Percentiles rank a stretch among this genome's conserved stretches.
phyloP scores from a whole-genome alignment of 2,329 filamentous ascomycete species.

The Chaetomium olivaceum region DNA sequence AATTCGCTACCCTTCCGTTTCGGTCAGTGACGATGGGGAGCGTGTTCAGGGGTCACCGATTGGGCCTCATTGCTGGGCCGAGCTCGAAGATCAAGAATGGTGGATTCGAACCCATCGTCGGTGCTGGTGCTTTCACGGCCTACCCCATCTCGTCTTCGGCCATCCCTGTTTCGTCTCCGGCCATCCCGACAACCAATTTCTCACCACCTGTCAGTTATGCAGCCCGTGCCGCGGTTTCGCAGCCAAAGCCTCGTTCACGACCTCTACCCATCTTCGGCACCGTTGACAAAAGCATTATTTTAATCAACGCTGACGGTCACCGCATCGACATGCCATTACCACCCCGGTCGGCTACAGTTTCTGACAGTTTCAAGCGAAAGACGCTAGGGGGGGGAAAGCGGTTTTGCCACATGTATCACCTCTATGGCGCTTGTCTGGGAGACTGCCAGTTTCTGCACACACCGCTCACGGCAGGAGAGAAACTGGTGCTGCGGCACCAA shows the following conservation, averaged over 20 bases:
- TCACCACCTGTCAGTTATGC: slow-evolving; percentile 10
- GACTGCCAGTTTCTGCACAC: slow-evolving; percentile 18
- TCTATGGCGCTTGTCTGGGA: slow-evolving; percentile 7
- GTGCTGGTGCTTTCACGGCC: too few relatives aligned
- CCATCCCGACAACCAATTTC: neutral
- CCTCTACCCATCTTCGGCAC: slow-evolving; percentile 5
- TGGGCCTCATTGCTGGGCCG: neutral
- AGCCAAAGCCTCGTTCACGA: neutral
- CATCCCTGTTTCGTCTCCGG: too few relatives aligned
- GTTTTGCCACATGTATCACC: slow-evolving; percentile 24
- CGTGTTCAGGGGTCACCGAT: slow-evolving; percentile 14
- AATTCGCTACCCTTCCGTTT: slow-evolving; percentile 22
- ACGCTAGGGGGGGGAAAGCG: slow-evolving; percentile 12
- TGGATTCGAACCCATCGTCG: neutral
- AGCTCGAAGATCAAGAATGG: neutral
- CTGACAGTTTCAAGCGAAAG: slow-evolving; percentile 17
- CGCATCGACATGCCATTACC: slow-evolving; percentile 22
- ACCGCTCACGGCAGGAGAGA: slow-evolving; percentile 14
- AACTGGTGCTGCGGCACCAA: slow-evolving; percentile 21
- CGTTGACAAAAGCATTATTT: slow-evolving; percentile 7
- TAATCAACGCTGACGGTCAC: slow-evolving; percentile 20
- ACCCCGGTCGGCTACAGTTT: neutral
- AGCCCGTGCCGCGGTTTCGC: slow-evolving; percentile 1
- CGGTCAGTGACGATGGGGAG: slow-evolving; percentile 13
- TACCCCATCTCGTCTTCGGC: neutral